Evolutionary conservation across 352 stramenopile genomes (phyloP).

Genomic region (Globisporangium canariense): DNA sequence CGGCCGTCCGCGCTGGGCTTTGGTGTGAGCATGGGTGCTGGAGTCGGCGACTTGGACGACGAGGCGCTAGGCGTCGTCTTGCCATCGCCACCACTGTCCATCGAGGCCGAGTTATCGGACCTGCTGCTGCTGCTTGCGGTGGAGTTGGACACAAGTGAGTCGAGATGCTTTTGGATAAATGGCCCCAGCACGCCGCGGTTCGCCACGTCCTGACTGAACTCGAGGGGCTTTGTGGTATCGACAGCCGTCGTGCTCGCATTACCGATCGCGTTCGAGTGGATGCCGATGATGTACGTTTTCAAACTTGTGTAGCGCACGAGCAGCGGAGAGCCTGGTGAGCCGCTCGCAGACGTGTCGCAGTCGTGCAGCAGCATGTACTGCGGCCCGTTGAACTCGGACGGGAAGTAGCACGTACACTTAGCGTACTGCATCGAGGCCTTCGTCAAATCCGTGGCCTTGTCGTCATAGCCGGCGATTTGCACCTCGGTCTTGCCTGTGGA

Average conservation of each 20-base stretch:
- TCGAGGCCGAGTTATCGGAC: neutral
- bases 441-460: conserved; percentile 12
- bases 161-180: conserved; percentile 50
- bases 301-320: conserved; percentile 51
- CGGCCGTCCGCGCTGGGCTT: neutral
- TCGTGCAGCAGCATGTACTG: conserved; percentile 57
- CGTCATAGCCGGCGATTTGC: conserved; percentile 49
- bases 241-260: neutral
- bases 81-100: neutral
- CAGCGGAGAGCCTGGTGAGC: conserved; percentile 49
- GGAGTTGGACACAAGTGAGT: conserved; percentile 20
- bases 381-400: conserved; percentile 30
- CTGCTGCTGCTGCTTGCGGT: conserved; percentile 2
- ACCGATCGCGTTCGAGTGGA: conserved; percentile 46
- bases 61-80: neutral
- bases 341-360: conserved; percentile 48
- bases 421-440: conserved; percentile 30
- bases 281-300: conserved; percentile 61
- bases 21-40: neutral
- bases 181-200: conserved; percentile 53
- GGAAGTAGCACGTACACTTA: conserved; percentile 50
- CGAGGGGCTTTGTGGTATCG: conserved; percentile 16
- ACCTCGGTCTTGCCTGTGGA: conserved; percentile 31
- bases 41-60: neutral
- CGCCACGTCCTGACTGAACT: conserved; percentile 30